A percentile compares a stretch with the other conserved stretches of the same genome.
These are phyloP conservation scores for Saccharomyces hybrid DNA, from an alignment of 1,139 yeast species.

Conservation along the genomic window DNA sequence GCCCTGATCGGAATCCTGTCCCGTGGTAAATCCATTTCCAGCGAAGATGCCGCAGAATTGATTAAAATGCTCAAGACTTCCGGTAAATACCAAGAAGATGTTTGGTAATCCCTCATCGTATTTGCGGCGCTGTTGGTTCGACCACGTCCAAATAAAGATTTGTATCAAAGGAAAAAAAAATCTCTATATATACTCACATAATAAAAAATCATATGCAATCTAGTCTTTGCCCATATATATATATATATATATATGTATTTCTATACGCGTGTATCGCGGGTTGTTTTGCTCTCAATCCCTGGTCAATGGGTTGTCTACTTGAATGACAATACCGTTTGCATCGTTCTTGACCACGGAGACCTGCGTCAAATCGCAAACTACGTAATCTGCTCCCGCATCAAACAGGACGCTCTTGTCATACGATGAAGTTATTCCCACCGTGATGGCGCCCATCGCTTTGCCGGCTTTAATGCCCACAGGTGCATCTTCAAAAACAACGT, in stretches of 20 bases:
- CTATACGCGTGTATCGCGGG: neutral
- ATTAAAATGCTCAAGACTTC: slow-evolving; percentile 74
- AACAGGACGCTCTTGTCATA: slow-evolving; percentile 54
- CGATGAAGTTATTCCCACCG: slow-evolving; percentile 68
- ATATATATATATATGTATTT: neutral
- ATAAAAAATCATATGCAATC: neutral
- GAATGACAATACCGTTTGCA: slow-evolving; percentile 18
- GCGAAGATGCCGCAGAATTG: slow-evolving; percentile 66
- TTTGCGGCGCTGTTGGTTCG: neutral
- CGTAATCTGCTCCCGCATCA: slow-evolving; percentile 67
- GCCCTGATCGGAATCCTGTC: slow-evolving; percentile 60
- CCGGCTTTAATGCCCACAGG: slow-evolving; percentile 78
- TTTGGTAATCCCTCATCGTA: slow-evolving; percentile 52
- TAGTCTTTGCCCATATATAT: neutral
- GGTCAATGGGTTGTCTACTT: slow-evolving; percentile 15
- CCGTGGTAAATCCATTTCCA: slow-evolving; percentile 43
- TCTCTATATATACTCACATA: neutral
- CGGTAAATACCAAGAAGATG: slow-evolving; percentile 94
- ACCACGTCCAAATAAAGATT: neutral
- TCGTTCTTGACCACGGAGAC: slow-evolving; percentile 32
- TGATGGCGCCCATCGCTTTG: slow-evolving; percentile 65
- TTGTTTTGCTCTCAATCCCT: neutral
- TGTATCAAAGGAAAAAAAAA: neutral
- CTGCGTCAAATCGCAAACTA: slow-evolving; percentile 53
- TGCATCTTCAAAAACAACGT: slow-evolving; percentile 76